A percentile compares a stretch with the other conserved stretches of the same genome.
Conservation (phyloP, 202 grass and related monocot species). For the Setaria italica region DNA sequence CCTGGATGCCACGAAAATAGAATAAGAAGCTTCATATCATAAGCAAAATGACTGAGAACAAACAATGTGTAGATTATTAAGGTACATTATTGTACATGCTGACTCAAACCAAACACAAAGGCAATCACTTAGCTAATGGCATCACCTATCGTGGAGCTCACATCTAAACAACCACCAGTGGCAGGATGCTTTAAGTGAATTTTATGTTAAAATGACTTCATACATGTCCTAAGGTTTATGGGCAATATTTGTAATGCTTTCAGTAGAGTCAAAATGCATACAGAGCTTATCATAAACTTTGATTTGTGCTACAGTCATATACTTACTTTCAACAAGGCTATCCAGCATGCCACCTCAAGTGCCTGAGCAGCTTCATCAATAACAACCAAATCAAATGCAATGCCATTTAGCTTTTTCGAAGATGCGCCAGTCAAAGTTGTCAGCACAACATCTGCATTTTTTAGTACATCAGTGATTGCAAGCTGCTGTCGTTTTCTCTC, state of each 20-base stretch:
- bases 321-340: slow-evolving; percentile 85
- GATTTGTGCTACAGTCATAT: background rate
- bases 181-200: background rate
- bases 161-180: background rate
- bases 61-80: background rate
- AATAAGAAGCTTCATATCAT: slow-evolving; percentile 19
- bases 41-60: background rate
- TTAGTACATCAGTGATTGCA: slow-evolving; percentile 91
- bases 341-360: slow-evolving; percentile 96
- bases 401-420: slow-evolving; percentile 76
- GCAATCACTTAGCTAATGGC: slow-evolving; percentile 9
- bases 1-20: slow-evolving; percentile 56
- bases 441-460: slow-evolving; percentile 90
- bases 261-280: slow-evolving; percentile 31
- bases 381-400: slow-evolving; percentile 90
- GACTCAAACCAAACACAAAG: slow-evolving; percentile 35
- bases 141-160: background rate
- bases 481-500: slow-evolving; percentile 91
- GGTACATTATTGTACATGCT: slow-evolving; percentile 20
- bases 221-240: slow-evolving; percentile 2
- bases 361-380: slow-evolving; percentile 99
- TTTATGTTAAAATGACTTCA: slow-evolving; percentile 23
- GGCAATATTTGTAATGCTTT: background rate
- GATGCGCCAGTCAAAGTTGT: slow-evolving; percentile 96
- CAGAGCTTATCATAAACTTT: slow-evolving; percentile 1